Conservation (phyloP, 495 filamentous ascomycete species). For the Podospora didyma region DNA sequence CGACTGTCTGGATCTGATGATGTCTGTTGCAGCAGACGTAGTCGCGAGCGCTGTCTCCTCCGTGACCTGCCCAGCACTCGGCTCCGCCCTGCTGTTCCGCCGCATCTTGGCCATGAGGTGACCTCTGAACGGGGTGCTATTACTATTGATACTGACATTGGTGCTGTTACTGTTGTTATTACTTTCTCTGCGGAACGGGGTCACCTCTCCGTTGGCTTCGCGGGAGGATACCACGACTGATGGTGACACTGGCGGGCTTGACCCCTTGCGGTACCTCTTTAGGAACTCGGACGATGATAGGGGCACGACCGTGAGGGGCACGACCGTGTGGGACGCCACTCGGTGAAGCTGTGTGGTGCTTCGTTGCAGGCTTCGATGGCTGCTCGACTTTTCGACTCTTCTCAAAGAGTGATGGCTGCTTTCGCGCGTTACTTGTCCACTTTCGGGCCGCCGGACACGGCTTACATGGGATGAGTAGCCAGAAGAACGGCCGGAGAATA, state of each 20-base stretch:
- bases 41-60: background rate
- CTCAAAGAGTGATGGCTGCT: background rate
- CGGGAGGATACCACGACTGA: background rate
- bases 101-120: constrained; percentile 1
- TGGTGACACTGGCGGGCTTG: background rate
- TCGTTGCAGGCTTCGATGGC: background rate
- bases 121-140: background rate
- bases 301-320: background rate
- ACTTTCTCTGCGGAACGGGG: background rate
- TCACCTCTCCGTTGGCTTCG: background rate
- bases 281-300: constrained; percentile 11
- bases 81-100: constrained; percentile 4
- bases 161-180: background rate
- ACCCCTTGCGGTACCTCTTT: constrained; percentile 3
- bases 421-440: background rate
- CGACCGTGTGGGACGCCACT: background rate
- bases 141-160: background rate
- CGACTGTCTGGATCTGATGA: background rate
- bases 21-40: background rate
- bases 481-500: background rate
- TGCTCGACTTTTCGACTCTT: too few species aligned
- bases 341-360: background rate
- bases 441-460: background rate
- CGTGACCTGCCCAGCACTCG: background rate
- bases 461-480: background rate